These are phyloP conservation scores for Euphrasia arctica DNA, from an alignment of 305 asterid species.

Conservation along the genomic window DNA sequence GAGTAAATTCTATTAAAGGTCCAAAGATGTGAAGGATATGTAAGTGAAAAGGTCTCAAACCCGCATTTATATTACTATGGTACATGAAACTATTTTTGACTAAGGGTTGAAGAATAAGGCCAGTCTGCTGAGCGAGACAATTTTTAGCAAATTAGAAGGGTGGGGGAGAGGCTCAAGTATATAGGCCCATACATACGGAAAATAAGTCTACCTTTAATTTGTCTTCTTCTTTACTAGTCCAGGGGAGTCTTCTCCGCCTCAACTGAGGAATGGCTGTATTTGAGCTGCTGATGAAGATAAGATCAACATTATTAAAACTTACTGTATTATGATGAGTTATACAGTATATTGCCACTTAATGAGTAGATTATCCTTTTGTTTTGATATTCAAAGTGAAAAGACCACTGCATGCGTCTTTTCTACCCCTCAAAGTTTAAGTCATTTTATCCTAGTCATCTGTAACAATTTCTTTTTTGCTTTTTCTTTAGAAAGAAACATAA, in stretches of 20 bases:
- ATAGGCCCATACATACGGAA: constrained; percentile 15
- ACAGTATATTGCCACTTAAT: constrained; percentile 16
- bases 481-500: background rate
- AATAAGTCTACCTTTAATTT: constrained; percentile 46
- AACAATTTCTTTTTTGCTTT: too few relatives aligned
- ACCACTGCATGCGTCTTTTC: constrained; percentile 10
- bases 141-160: constrained; percentile 9
- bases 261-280: constrained; percentile 35
- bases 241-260: constrained; percentile 47
- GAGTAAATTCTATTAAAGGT: background rate
- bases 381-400: constrained; percentile 16
- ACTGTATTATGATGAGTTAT: constrained; percentile 13
- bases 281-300: constrained; percentile 46
- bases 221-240: constrained; percentile 73
- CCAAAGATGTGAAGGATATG: background rate
- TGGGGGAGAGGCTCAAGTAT: constrained; percentile 7
- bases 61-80: background rate
- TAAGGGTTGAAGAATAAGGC: constrained; percentile 10
- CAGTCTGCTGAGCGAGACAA: background rate
- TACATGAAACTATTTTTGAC: background rate
- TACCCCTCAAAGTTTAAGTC: background rate
- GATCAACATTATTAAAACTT: constrained; percentile 14
- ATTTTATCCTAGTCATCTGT: background rate
- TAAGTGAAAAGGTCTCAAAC: background rate
- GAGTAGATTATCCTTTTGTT: background rate